A percentile compares a stretch with the other conserved stretches of the same genome.
phyloP scores from a whole-genome alignment of 441 rosid species.

The Jatropha podagrica region DNA sequence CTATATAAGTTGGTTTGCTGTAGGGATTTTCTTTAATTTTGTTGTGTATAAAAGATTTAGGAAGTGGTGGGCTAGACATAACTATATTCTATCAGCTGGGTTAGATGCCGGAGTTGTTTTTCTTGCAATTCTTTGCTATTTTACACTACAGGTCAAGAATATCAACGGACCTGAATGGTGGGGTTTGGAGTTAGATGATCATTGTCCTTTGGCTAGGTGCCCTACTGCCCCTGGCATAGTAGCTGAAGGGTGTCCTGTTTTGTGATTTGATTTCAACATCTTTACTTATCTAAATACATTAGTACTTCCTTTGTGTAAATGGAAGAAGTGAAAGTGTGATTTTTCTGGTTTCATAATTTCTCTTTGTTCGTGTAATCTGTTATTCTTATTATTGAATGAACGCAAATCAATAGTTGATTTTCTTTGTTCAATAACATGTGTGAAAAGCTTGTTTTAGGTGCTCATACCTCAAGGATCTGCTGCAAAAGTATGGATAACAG shows the following conservation, averaged over 20 bases:
- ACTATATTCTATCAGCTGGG: constrained; percentile 43
- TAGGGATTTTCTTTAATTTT: constrained; percentile 45
- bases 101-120: constrained; percentile 52
- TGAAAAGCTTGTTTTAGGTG: too few species aligned
- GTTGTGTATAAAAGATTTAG: constrained; percentile 34
- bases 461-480: too few species aligned
- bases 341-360: too few species aligned
- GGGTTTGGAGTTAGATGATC: constrained; percentile 43
- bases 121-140: constrained; percentile 38
- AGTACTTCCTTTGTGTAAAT: too few species aligned
- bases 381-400: too few species aligned
- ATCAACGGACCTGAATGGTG: constrained; percentile 44
- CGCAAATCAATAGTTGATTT: too few species aligned
- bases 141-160: constrained; percentile 28
- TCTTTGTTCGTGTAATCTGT: too few species aligned
- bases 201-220: constrained; percentile 44
- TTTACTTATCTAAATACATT: too few species aligned
- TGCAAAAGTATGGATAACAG: too few species aligned
- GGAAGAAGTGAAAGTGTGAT: too few species aligned
- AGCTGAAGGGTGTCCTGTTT: constrained; percentile 3
- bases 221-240: constrained; percentile 39
- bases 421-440: too few species aligned
- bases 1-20: constrained; percentile 39
- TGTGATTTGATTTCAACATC: constrained; percentile 6
- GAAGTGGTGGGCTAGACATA: constrained; percentile 55